phyloP scores from a whole-genome alignment of 2,329 filamentous ascomycete species.

The Claviceps paspali region DNA sequence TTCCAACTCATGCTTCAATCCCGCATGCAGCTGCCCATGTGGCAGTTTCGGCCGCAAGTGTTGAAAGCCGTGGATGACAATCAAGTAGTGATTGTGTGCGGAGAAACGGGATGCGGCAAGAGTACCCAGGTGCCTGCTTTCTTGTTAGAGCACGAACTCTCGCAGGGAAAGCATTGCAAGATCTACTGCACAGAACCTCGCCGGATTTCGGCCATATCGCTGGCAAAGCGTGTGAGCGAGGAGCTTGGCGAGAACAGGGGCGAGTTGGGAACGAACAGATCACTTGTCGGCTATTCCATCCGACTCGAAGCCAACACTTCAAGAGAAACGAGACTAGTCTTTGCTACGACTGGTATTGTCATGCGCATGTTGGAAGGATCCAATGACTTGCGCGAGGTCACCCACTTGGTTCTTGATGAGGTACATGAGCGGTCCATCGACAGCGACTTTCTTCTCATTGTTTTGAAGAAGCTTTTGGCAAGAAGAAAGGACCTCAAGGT shows the following conservation, averaged over 20 bases:
- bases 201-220: slow-evolving; percentile 87
- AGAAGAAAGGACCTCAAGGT: slow-evolving; percentile 75
- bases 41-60: slow-evolving; percentile 65
- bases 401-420: slow-evolving; percentile 91
- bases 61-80: slow-evolving; percentile 61
- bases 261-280: slow-evolving; percentile 69
- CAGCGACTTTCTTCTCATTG: slow-evolving; percentile 87
- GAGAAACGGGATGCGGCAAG: slow-evolving; percentile 94
- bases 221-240: slow-evolving; percentile 85
- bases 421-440: slow-evolving; percentile 95
- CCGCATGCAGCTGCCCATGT: slow-evolving; percentile 78
- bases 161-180: slow-evolving; percentile 67
- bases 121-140: slow-evolving; percentile 96
- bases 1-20: slow-evolving; percentile 69
- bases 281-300: slow-evolving; percentile 88
- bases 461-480: slow-evolving; percentile 67
- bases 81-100: slow-evolving; percentile 85
- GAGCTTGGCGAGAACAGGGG: slow-evolving; percentile 75
- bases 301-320: slow-evolving; percentile 78
- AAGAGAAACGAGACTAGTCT: slow-evolving; percentile 70
- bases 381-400: slow-evolving; percentile 74
- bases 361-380: slow-evolving; percentile 92
- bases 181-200: slow-evolving; percentile 92
- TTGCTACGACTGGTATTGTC: slow-evolving; percentile 85
- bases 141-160: slow-evolving; percentile 76